Conservation (phyloP, 352 stramenopile species). For the Phytopythium litorale region DNA sequence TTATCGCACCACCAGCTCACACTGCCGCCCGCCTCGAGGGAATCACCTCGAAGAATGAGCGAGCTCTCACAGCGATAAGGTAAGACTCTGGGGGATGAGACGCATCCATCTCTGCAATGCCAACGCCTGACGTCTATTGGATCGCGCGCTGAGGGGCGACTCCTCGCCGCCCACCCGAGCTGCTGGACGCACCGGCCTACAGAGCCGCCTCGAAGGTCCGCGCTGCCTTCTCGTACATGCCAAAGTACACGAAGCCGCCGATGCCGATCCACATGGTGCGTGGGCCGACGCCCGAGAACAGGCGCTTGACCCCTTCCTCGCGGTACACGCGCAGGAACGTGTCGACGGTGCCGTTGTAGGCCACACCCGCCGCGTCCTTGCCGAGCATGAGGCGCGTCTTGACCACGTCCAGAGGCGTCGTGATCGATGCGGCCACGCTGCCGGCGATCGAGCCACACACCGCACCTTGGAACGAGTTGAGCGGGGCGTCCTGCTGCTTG, state of each 20-base stretch:
- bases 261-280: slow-evolving; percentile 99
- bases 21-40: background rate
- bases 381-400: slow-evolving; percentile 99
- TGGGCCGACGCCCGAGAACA: slow-evolving; percentile 95
- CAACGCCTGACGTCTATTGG: slow-evolving; percentile 1
- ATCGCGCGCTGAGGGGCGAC: background rate
- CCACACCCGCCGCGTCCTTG: slow-evolving; percentile 90
- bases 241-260: slow-evolving; percentile 99
- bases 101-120: background rate
- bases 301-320: slow-evolving; percentile 87
- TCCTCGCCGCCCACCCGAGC: background rate
- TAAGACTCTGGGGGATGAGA: background rate
- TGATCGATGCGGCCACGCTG: slow-evolving; percentile 94
- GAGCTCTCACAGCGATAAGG: background rate
- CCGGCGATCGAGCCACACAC: slow-evolving; percentile 95
- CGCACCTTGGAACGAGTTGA: slow-evolving; percentile 92
- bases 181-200: slow-evolving; percentile 14
- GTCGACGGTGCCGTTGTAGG: slow-evolving; percentile 90
- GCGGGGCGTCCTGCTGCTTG: slow-evolving; percentile 59
- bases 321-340: slow-evolving; percentile 89
- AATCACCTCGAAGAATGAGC: background rate
- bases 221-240: slow-evolving; percentile 95
- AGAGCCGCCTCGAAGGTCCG: slow-evolving; percentile 59
- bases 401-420: slow-evolving; percentile 99
- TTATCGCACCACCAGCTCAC: background rate